Percentiles rank a stretch among this genome's conserved stretches.
Evolutionary conservation across 192 early-diverging fungal genomes (phyloP).

Genomic region (Coemansia erecta): DNA sequence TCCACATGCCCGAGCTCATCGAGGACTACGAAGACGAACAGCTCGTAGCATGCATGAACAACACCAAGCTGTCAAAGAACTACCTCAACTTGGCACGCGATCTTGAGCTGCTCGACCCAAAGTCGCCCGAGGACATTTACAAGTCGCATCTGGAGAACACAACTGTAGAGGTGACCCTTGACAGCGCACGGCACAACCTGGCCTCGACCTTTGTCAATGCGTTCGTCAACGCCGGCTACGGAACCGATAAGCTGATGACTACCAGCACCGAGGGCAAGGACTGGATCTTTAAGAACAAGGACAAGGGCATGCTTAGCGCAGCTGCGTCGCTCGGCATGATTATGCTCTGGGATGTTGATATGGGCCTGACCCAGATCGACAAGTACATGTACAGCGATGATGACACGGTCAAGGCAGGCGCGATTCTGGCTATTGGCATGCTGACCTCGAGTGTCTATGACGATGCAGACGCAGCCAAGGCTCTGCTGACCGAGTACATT

Average conservation of each 20-base stretch:
- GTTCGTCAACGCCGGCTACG: slow-evolving; percentile 97
- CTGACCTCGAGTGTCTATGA: slow-evolving; percentile 86
- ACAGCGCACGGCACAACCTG: slow-evolving; percentile 93
- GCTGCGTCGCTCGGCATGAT: slow-evolving; percentile 92
- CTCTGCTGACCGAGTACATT: slow-evolving; percentile 81
- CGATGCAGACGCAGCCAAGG: slow-evolving; percentile 89
- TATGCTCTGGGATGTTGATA: slow-evolving; percentile 92
- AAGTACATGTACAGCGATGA: slow-evolving; percentile 82
- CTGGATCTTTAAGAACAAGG: slow-evolving; percentile 99
- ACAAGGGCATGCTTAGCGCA: slow-evolving; percentile 93
- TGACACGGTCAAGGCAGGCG: slow-evolving; percentile 91
- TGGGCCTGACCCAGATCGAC: slow-evolving; percentile 88
- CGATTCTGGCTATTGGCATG: slow-evolving; percentile 90
- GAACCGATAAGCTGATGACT: slow-evolving; percentile 84
- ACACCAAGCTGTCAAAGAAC: slow-evolving; percentile 80
- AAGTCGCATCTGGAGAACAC: slow-evolving; percentile 94
- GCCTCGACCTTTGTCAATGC: slow-evolving; percentile 98
- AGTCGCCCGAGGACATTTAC: slow-evolving; percentile 97
- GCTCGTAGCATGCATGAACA: slow-evolving; percentile 85
- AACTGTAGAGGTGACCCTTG: slow-evolving; percentile 67
- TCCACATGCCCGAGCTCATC: slow-evolving; percentile 64
- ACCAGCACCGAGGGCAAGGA: slow-evolving; percentile 64
- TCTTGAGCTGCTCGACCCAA: slow-evolving; percentile 92
- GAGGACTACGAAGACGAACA: slow-evolving; percentile 78
- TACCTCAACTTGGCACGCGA: slow-evolving; percentile 88